Evolutionary conservation across 116 monocot genomes (phyloP).

Genomic region (Iris pallida): DNA sequence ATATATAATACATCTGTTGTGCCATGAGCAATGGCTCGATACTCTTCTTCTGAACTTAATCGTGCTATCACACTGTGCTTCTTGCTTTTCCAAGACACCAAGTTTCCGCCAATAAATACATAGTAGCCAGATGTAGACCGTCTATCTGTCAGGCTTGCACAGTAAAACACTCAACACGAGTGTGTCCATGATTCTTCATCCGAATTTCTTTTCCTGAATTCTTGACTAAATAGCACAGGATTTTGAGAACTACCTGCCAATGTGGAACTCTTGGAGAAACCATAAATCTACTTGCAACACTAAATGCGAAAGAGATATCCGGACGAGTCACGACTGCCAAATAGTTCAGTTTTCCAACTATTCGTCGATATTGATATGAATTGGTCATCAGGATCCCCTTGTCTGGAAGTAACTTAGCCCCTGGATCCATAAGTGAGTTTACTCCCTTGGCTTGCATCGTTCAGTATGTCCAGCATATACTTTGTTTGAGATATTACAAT

Average conservation of each 20-base stretch:
- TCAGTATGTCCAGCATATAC: neutral
- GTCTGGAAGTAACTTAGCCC: neutral
- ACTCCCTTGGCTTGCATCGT: neutral
- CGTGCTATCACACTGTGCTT: no score
- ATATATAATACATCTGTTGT: no score
- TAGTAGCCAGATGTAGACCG: no score
- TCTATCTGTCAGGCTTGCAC: no score
- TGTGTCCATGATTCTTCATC: neutral
- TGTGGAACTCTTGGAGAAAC: neutral
- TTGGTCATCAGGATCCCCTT: neutral
- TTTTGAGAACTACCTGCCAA: neutral
- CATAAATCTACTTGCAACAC: no score
- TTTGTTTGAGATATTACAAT: neutral
- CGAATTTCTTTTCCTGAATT: neutral
- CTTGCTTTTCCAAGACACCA: no score
- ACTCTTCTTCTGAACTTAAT: no score
- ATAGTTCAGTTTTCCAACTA: neutral
- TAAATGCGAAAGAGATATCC: neutral
- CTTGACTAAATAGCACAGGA: neutral
- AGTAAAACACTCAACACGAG: neutral
- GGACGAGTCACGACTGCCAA: neutral
- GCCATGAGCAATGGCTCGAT: no score
- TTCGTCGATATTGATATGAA: neutral
- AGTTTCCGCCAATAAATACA: no score
- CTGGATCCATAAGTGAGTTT: neutral